Base-by-base conservation (phyloP, 2,329 filamentous ascomycete species). In the Lecanicillium sp. region DNA sequence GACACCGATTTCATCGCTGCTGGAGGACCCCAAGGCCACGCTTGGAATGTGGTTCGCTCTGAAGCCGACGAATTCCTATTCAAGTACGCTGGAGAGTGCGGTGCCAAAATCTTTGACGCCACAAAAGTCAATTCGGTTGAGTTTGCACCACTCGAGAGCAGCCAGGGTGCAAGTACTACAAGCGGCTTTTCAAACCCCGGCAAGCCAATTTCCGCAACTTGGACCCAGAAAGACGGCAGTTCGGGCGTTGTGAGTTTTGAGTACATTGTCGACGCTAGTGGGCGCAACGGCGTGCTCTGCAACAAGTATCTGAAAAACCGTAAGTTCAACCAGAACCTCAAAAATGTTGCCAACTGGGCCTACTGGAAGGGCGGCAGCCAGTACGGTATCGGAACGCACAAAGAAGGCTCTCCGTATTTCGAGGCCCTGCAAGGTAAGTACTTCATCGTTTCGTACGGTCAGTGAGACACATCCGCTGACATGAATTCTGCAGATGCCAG, bases 231-330 rank as follows among this genome's bases (percentile, higher is more conserved):
- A 36, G 56, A 58, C 22, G 58, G 57, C 38, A 55, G 51, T 4
- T 43, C 50, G 8, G 68, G 68, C 11, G 47, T 40, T 2, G 65
- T 72, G 37, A 48, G 40, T 1, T 71, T 71, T 42, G 51, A 71
- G 4, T 72, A 70, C 39, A 33, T 73, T 14, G 49, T 73, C 1
- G 68, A 74, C 49, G 70, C 69, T 0, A 65, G 56, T 36, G 70
- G 70, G 3, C 57, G 70, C 11, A 44, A 42, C 1, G 69, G 68
- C 3, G 35, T 73, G 3, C 15, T 73, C 9, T 61, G 53, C 35
- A 73, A 65, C 15, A 68, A 68, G 45, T 71, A 72, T 44, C 40
- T 67, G 17, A 70, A 68, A 51, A 68, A 69, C 45, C 60, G 70
- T 2, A 54, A 50, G 4, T 66, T 55, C 45, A 74, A 72, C 47